phyloP scores from a whole-genome alignment of 345 rosid genomes.

The Syzygium oleosum region DNA sequence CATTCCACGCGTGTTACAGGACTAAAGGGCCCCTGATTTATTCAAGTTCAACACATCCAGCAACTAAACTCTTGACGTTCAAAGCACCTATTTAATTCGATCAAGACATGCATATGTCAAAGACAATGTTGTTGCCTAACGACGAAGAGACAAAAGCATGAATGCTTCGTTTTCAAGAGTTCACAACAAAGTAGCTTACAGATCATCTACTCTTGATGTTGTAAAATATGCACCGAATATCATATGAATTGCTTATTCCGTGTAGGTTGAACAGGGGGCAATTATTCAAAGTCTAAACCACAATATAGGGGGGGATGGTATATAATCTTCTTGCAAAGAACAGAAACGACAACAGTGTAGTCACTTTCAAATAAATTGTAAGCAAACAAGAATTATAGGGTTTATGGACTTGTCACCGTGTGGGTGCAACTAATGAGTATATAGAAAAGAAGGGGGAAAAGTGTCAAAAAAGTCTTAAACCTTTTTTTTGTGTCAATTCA shows the following conservation, averaged over 20 bases:
- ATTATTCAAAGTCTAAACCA: constrained; percentile 62
- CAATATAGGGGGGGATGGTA: constrained; percentile 29
- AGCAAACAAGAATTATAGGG: not conserved
- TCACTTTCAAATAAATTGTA: not conserved
- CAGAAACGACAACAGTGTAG: constrained; percentile 2
- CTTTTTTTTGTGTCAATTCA: no score
- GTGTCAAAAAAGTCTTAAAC: no score
- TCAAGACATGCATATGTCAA: constrained; percentile 23
- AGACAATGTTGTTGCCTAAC: constrained; percentile 25
- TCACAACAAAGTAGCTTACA: not conserved
- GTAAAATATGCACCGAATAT: not conserved
- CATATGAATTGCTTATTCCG: not conserved
- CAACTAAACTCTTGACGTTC: constrained; percentile 14
- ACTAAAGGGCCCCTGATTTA: not conserved
- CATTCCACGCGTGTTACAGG: not conserved
- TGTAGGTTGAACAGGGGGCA: constrained; percentile 54
- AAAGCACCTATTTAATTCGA: constrained; percentile 7
- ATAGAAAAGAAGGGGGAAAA: not conserved
- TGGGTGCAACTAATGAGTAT: not conserved
- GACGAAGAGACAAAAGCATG: constrained; percentile 25
- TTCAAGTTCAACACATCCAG: not conserved
- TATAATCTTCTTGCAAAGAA: not conserved
- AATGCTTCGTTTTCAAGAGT: constrained; percentile 24
- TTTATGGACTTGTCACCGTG: not conserved
- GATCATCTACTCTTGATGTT: not conserved